Base-by-base conservation (phyloP, 257 asterid genomes). In the Plectranthus barbatus region DNA sequence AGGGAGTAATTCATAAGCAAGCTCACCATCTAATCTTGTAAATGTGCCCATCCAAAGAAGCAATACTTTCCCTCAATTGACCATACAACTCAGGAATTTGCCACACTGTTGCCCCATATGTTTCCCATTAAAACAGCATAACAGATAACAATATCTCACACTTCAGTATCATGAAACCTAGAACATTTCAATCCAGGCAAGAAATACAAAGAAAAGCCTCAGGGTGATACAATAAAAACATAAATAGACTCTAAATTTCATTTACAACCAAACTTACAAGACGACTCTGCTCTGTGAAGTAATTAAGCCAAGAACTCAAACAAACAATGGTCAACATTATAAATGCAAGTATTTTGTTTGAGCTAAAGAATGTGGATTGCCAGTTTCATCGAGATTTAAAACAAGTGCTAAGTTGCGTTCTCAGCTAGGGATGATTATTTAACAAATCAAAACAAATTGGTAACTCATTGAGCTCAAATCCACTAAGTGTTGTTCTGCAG, bases 21-120 rank as follows among this genome's bases (percentile, higher is more conserved):
- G 44, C 80, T 73, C 70, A 92, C 99, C 99, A 70, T 82, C 80
- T 90, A 71, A 90, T 87, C 81, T 81, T 93, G 60, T 82, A 65
- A 65, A 74, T 65, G 68, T 90, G 97, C 12, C 81, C 96, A 75
- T 93, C 92, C 37, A 93, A 90, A 69, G 94, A 79, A 61, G 94
- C 97, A 33, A 93, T 72, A 64, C 66, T 79, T 73, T 93, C 95
- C 80, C 86, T 93, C 50, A 81, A 74, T 72, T 93, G 96, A 67
- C 97, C 99, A 74, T 93, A 93, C 68, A 93, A 72, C 88, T 93
- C 99, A 0, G 96, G 96, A 44, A 93, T 90, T 76, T 85, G 99
- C 97, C 97, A 93, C 47, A 93, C 83, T 17, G 95, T 92, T 64
- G 97, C 97, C 68, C 89, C 99, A 61, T 85, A 84, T 26, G 88